Evolutionary conservation across 345 rosid genomes (phyloP), one percentile per base, ranked within the genome.

Genomic region (Cardamine occulta): DNA sequence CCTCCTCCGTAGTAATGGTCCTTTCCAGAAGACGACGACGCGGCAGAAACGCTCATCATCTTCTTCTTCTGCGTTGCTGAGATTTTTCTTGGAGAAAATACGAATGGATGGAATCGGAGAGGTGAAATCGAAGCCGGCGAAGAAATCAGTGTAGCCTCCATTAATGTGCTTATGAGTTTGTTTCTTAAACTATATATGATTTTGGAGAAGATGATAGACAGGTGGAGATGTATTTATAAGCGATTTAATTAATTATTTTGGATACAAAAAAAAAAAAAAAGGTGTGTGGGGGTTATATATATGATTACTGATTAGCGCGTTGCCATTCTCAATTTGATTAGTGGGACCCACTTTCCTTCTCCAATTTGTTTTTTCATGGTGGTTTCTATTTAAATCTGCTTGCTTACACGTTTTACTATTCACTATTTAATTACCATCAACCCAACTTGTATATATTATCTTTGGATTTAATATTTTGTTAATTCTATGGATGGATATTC

Each of bases 181-280:
- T 21, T 63, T 15, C 13, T 23, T 17, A 24, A 24, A 24, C 28
- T 48, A 28, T 1, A 21, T 21, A 26, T 59, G 39, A 39, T 6
- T 12, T 56, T 34, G 42, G 42, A 26, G 79, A 75, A 75, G 62
- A 10, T 51, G 63, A 23, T 52, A 29, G 69, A 68, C 68, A 68
- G 56, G 62, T 75, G 79, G 69, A 31, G n/a, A 29, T 21, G 6
- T 69, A 76, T 76, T 76, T 76, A 76, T 76, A 75, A 66, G 9
- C 52, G 5, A 18, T 2, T 13, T 40, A 7, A 34, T 34, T 13
- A 5, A 57, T 74, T 42, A 45, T 65, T 65, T 56, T 56, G 48
- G 51, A 56, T 71, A 29, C 23, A 29, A 14, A 9, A 6, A 17
- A 12, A 8, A 7, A 37, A 39, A 39, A 17, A 40, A 32, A 12